phyloP scores from a whole-genome alignment of 2,329 filamentous ascomycete genomes.

The Diaporthe vaccinii region DNA sequence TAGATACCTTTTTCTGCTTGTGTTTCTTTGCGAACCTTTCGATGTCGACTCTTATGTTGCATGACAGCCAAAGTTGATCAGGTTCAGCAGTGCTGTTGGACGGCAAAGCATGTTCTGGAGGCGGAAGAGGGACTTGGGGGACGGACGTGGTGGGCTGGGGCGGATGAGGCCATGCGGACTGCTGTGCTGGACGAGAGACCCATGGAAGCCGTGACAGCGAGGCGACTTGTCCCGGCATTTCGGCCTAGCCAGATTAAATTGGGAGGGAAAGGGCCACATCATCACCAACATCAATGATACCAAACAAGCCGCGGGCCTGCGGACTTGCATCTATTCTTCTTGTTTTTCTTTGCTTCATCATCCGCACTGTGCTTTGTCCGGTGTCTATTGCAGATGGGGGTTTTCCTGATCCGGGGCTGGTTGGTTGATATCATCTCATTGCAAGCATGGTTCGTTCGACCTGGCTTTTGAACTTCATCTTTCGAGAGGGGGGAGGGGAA shows the following conservation, averaged over 20 bases:
- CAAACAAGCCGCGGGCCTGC: constrained; percentile 24
- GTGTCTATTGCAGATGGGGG: not conserved
- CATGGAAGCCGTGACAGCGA: not conserved
- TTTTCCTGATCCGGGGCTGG: too few species aligned
- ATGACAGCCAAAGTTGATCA: not conserved
- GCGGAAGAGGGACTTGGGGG: not conserved
- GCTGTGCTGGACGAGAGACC: not conserved
- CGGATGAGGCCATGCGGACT: too few species aligned
- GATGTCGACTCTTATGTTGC: constrained; percentile 14
- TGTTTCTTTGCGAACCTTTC: constrained; percentile 18
- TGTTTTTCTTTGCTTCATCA: constrained; percentile 1
- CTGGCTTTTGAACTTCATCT: not conserved
- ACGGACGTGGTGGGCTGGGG: not conserved
- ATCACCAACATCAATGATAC: constrained; percentile 27
- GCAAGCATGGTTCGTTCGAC: constrained; percentile 11
- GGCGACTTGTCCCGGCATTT: not conserved
- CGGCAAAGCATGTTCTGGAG: not conserved
- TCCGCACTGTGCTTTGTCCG: not conserved
- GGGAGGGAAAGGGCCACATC: constrained; percentile 7
- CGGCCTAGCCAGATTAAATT: not conserved
- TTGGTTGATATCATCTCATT: constrained; percentile 28
- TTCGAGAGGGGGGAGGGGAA: not conserved
- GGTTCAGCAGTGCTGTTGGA: not conserved
- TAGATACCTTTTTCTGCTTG: constrained; percentile 31
- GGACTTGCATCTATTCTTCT: constrained; percentile 25